Percentiles rank a stretch among this genome's conserved stretches.
phyloP scores from a whole-genome alignment of 169 alveolate species.

The Theileria orientalis region DNA sequence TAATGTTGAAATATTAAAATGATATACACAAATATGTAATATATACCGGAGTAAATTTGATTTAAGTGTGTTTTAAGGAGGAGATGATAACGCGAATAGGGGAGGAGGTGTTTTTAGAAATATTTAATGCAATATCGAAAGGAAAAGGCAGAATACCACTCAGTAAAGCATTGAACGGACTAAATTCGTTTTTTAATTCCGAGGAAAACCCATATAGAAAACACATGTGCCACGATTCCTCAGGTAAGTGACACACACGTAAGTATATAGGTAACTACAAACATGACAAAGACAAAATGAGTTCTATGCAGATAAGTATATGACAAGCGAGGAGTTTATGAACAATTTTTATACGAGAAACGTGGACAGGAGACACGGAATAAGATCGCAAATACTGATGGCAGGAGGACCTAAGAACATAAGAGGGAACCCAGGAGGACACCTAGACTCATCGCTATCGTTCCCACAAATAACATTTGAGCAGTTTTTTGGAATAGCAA shows the following conservation, averaged over 20 bases:
- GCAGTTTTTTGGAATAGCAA: constrained; percentile 45
- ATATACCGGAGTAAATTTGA: neutral
- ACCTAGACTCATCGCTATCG: constrained; percentile 35
- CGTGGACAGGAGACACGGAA: constrained; percentile 53
- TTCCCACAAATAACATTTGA: constrained; percentile 56
- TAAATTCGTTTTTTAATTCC: constrained; percentile 36
- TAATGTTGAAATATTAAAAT: too few relatives aligned
- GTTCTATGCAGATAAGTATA: neutral
- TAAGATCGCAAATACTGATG: constrained; percentile 58
- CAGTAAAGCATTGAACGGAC: constrained; percentile 34
- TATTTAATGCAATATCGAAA: constrained; percentile 15
- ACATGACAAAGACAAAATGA: constrained; percentile 4
- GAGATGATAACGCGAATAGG: constrained; percentile 28
- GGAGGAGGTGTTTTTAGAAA: constrained; percentile 34
- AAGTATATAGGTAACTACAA: neutral
- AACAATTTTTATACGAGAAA: constrained; percentile 60
- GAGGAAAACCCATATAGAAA: constrained; percentile 2
- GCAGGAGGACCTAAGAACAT: constrained; percentile 66
- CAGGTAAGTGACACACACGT: neutral
- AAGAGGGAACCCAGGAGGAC: constrained; percentile 63
- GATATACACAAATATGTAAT: neutral
- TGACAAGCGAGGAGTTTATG: constrained; percentile 37
- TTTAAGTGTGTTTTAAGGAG: neutral
- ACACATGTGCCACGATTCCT: neutral
- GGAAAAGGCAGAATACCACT: constrained; percentile 51